Evolutionary conservation across 345 rosid genomes (phyloP).

Genomic region (Populus pruinosa): DNA sequence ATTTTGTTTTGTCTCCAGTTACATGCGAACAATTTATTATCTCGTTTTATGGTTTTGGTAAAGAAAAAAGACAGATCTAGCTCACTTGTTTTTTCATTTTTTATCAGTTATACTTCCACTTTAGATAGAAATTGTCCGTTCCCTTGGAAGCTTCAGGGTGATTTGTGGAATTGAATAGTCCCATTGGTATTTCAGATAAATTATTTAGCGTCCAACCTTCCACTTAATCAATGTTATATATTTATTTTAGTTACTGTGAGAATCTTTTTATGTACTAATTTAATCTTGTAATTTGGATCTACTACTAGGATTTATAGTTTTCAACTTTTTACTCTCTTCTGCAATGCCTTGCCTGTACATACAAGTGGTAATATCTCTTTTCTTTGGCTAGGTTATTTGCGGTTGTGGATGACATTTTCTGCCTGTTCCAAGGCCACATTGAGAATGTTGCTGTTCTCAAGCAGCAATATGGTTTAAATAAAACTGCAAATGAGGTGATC

Average conservation of each 20-base stretch:
- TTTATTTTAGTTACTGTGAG: neutral
- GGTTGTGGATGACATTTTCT: constrained; percentile 89
- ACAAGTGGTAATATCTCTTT: neutral
- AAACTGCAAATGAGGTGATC: constrained; percentile 83
- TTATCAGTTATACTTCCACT: neutral
- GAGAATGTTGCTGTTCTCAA: constrained; percentile 76
- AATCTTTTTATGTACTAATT: neutral
- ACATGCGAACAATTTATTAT: neutral
- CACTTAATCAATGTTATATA: neutral
- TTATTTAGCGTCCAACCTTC: neutral
- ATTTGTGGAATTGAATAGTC: neutral
- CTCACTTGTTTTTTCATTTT: neutral
- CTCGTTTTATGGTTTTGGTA: neutral
- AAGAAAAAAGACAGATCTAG: constrained; percentile 7
- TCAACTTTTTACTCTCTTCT: neutral
- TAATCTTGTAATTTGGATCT: neutral
- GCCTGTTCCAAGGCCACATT: constrained; percentile 89
- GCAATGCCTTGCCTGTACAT: neutral
- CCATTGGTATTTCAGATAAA: neutral
- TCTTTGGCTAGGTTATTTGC: constrained; percentile 64
- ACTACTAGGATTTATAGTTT: neutral
- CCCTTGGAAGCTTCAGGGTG: neutral
- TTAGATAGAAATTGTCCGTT: neutral
- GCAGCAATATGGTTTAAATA: constrained; percentile 90
- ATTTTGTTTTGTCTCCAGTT: constrained; percentile 5